phyloP scores from a whole-genome alignment of 805 yeast species.

The Yarrowia hollandica region DNA sequence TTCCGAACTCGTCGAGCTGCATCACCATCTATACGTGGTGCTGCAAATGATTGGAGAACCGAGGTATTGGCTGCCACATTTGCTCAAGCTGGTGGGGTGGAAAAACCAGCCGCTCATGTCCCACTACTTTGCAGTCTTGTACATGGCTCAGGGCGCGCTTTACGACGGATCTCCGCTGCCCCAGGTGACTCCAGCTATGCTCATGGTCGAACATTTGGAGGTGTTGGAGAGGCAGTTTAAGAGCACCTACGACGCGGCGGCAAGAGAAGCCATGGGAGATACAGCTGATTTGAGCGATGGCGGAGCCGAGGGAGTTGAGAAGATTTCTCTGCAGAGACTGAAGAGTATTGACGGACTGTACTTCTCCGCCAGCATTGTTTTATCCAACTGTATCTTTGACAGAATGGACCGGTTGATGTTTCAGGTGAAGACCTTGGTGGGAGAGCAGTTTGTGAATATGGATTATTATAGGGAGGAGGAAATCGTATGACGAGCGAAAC shows the following conservation, averaged over 20 bases:
- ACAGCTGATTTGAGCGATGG: too few species aligned
- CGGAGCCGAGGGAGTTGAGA: too few species aligned
- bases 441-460: constrained; percentile 40
- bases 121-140: constrained; percentile 39
- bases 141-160: constrained; percentile 40
- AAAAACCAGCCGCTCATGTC: constrained; percentile 36
- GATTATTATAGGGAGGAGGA: constrained; percentile 30
- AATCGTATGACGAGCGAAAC: too few species aligned
- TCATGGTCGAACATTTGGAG: constrained; percentile 32
- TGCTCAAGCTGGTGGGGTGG: constrained; percentile 40
- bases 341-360: constrained; percentile 36
- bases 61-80: constrained; percentile 32
- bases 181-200: constrained; percentile 39
- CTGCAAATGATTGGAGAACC: constrained; percentile 37
- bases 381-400: constrained; percentile 39
- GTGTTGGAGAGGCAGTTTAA: not conserved
- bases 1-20: constrained; percentile 37
- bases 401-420: constrained; percentile 40
- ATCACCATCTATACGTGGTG: constrained; percentile 36
- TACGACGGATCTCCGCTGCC: constrained; percentile 40
- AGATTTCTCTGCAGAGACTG: constrained; percentile 23
- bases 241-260: not conserved
- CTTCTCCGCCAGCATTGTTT: constrained; percentile 35
- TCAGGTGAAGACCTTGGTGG: constrained; percentile 41
- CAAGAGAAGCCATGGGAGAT: constrained; percentile 10